Base-by-base conservation (phyloP, 495 filamentous ascomycete genomes). In the Hyphodiscus hymeniophilus region DNA sequence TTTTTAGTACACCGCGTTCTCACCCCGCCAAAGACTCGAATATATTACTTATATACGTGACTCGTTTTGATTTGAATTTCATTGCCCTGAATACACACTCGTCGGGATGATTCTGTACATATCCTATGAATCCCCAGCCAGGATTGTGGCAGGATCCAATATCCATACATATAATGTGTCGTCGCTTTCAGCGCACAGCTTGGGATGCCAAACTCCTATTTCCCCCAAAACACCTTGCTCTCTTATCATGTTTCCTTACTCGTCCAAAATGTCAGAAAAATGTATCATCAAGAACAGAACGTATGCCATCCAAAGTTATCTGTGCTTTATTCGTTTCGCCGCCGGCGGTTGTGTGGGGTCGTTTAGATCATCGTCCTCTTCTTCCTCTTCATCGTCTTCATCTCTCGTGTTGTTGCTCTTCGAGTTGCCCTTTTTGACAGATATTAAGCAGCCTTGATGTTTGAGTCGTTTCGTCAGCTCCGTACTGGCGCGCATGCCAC, bases 401-500 rank as follows among this genome's bases (percentile, higher is more conserved):
- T 73, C 72, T 7, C 72, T 72, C 2, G 26, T 10, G 10, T 28
- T 28, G 26, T 28, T 28, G 26, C 26, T 58, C 63, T 76, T 82
- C 47, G 85, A 80, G 50, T 84, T 86, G n/a, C 84, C 84, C 60
- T 89, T 89, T 69, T 87, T 89, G 45, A 87, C 85, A 44, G 81
- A 80, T 54, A 89, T 87, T 31, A 84, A 71, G 51, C 83, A 84
- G 22, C 84, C 84, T 66, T 89, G 84, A 55, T 78, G 69, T 61
- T 86, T 85, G 44, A 89, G 64, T 23, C 74, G 68, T 61, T 82
- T 83, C 21, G 84, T 85, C 26, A 89, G 59, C 18, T 71, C 64
- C 20, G 81, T 85, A 59, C 80, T 84, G 0, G 82, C 80, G 45
- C 80, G 71, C 92, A 97, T 95, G 7, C 92, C 91, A 0, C 88